Evolutionary conservation across 345 rosid genomes (phyloP).

Genomic region (Populus davidiana): DNA sequence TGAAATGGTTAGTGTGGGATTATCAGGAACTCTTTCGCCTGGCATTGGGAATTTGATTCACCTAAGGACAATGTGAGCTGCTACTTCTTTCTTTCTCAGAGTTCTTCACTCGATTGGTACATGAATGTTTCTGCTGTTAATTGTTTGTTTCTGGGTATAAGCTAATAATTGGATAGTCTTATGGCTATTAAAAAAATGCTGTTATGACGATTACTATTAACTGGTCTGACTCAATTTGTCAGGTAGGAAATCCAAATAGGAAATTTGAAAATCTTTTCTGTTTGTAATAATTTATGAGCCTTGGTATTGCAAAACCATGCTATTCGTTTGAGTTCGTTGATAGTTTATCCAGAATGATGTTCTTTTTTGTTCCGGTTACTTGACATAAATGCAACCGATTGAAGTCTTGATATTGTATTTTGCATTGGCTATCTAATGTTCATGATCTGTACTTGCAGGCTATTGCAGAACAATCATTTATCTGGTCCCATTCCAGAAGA

Average conservation of each 20-base stretch:
- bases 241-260: background rate
- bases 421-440: background rate
- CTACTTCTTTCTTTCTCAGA: background rate
- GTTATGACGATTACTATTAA: background rate
- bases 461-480: slow-evolving; percentile 63
- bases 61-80: slow-evolving; percentile 64
- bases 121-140: background rate
- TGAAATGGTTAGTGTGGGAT: slow-evolving; percentile 75
- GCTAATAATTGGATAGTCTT: background rate
- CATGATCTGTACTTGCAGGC: slow-evolving; percentile 31
- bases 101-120: background rate
- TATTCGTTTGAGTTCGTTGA: background rate
- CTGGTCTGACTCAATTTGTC: background rate
- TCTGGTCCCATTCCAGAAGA: slow-evolving; percentile 67
- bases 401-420: background rate
- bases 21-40: slow-evolving; percentile 70
- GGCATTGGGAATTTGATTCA: slow-evolving; percentile 74
- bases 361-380: background rate
- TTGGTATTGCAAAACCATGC: background rate
- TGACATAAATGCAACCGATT: background rate
- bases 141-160: background rate
- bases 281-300: background rate
- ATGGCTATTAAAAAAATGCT: background rate
- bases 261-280: background rate
- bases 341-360: background rate